Evolutionary conservation across 2,329 filamentous ascomycete genomes (phyloP).

Genomic region (Chrysosporium queenslandicum): DNA sequence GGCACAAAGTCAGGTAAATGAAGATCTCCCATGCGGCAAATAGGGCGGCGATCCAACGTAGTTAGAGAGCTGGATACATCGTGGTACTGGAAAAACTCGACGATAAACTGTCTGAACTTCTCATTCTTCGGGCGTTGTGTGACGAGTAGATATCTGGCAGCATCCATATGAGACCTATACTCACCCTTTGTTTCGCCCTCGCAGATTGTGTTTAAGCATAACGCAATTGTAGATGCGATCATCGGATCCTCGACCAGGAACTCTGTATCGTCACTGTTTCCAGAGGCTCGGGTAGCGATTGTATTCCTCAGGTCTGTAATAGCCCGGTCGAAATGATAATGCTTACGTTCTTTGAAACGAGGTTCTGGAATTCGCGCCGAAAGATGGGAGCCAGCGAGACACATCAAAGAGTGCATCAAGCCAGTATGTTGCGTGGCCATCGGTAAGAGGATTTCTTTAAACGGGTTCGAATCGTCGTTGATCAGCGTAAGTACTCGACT

Average conservation of each 20-base stretch:
- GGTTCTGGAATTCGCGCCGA: constrained; percentile 43
- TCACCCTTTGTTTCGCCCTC: constrained; percentile 55
- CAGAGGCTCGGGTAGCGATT: constrained; percentile 25
- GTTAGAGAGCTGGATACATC: constrained; percentile 51
- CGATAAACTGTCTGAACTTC: constrained; percentile 60
- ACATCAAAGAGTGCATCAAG: constrained; percentile 83
- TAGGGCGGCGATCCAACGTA: constrained; percentile 43
- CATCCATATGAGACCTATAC: constrained; percentile 69
- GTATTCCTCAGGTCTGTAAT: constrained; percentile 34
- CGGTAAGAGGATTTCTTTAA: constrained; percentile 72
- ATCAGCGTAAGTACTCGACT: constrained; percentile 75
- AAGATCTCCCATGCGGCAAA: constrained; percentile 46
- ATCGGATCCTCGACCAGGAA: constrained; percentile 48
- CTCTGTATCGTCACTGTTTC: constrained; percentile 23
- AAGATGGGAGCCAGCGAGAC: constrained; percentile 67
- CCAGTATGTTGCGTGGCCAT: constrained; percentile 71
- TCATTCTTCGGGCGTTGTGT: constrained; percentile 51
- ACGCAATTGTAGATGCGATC: constrained; percentile 50
- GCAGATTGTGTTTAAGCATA: constrained; percentile 52
- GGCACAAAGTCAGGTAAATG: constrained; percentile 46
- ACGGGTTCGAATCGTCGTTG: constrained; percentile 70
- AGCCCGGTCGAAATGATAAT: constrained; percentile 43
- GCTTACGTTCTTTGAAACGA: constrained; percentile 45
- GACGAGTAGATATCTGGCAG: constrained; percentile 62
- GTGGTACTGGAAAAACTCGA: constrained; percentile 78